phyloP scores from a whole-genome alignment of 768 basidiomycete species.

The Asterophora parasitica region DNA sequence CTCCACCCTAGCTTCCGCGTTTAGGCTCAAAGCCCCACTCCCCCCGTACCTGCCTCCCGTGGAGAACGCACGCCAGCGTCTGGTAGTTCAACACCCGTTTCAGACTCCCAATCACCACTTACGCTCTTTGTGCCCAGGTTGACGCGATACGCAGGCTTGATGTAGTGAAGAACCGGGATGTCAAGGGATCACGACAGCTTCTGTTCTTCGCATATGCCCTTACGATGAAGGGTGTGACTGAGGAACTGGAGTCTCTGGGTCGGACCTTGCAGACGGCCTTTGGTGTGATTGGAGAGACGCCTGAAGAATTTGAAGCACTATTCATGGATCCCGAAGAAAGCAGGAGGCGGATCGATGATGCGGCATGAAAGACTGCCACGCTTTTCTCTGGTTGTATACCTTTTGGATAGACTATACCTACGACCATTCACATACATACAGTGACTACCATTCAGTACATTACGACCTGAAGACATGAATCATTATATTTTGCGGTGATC shows the following conservation, averaged over 20 bases:
- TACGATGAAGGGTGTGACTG: conserved; percentile 91
- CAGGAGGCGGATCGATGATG: conserved; percentile 18
- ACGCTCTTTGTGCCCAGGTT: conserved; percentile 42
- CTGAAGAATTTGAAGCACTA: conserved; percentile 78
- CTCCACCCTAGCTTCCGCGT: conserved; percentile 73
- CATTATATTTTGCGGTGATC: too few species aligned
- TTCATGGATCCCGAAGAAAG: conserved; percentile 41
- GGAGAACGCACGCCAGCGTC: conserved; percentile 71
- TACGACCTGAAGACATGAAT: too few species aligned
- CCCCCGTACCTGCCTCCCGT: conserved; percentile 95
- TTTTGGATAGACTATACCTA: not conserved
- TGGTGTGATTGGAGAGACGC: conserved; percentile 83
- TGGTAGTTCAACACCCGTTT: conserved; percentile 43
- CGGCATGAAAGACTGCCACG: conserved; percentile 11
- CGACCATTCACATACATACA: too few species aligned
- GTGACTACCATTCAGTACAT: too few species aligned
- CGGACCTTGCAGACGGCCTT: conserved; percentile 81
- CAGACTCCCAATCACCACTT: not conserved
- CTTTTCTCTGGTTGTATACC: not conserved
- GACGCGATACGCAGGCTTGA: conserved; percentile 78
- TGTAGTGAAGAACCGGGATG: conserved; percentile 81
- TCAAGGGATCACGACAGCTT: conserved; percentile 77
- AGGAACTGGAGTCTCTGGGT: conserved; percentile 82
- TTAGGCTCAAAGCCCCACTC: conserved; percentile 85
- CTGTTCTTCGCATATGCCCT: conserved; percentile 93